These are phyloP conservation scores for Phoma sp. DNA, from an alignment of 2,329 filamentous ascomycete species.

Conservation along the genomic window DNA sequence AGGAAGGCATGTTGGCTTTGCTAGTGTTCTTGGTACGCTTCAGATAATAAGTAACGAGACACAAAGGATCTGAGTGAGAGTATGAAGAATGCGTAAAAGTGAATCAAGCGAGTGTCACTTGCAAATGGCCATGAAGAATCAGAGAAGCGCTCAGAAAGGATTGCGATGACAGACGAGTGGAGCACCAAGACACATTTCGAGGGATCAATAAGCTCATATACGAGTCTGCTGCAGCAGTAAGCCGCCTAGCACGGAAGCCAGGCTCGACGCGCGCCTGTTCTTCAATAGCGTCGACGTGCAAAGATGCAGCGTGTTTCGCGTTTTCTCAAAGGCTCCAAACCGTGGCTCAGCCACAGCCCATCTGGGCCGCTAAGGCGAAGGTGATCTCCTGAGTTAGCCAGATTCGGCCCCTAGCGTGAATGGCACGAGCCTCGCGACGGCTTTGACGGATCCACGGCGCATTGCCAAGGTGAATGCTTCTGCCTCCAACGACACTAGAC, in stretches of 20 bases:
- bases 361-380: constrained; percentile 17
- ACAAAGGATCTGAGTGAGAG: constrained; percentile 12
- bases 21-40: background rate
- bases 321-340: background rate
- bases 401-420: background rate
- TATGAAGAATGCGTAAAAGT: background rate
- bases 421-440: constrained; percentile 18
- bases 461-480: constrained; percentile 4
- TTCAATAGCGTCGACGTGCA: constrained; percentile 13
- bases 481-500: background rate
- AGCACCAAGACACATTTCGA: background rate
- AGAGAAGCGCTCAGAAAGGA: constrained; percentile 7
- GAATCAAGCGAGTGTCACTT: constrained; percentile 20
- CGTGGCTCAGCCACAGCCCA: constrained; percentile 26
- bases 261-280: constrained; percentile 6
- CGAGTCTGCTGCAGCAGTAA: constrained; percentile 11
- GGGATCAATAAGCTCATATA: constrained; percentile 30
- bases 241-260: constrained; percentile 20
- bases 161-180: background rate
- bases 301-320: constrained; percentile 17
- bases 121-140: constrained; percentile 10
- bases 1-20: constrained; percentile 22
- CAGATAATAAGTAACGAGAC: constrained; percentile 2
- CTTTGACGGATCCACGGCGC: constrained; percentile 5
- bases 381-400: constrained; percentile 18